Base-by-base conservation (phyloP, 495 filamentous ascomycete species). In the Rostrohypoxylon terebratum region DNA sequence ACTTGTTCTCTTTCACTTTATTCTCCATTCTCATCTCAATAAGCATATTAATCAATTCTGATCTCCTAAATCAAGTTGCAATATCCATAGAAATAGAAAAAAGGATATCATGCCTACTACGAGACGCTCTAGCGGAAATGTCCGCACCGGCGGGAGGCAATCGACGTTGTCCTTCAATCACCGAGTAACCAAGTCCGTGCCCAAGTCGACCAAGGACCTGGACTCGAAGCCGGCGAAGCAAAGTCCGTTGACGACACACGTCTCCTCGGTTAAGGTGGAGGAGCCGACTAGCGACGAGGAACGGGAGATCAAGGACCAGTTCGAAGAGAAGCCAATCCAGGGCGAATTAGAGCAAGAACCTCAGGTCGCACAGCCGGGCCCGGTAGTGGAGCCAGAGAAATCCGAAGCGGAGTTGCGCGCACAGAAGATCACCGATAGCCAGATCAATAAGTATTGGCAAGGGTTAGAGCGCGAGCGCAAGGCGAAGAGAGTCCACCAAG, bases 141-240 rank as follows among this genome's bases (percentile, higher is more conserved):
- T 82, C 53, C 78, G 81, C 48, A 76, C 78, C 51, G 71, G 76
- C 58, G 80, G 79, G 33, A 77, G 80, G 57, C 94, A 97, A 77
- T 83, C 90, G 2, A 94, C 89, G 14, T 87, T 97, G 68, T 89
- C 90, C 66, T 97, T 97, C 80, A 82, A 88, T 77, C 84, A 85
- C 80, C 87, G 89, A 78, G 88, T 96, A 66, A 94, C 92, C 74
- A 97, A 97, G 80, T 71, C 85, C 59, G 81, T 86, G 4, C 68
- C 85, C 40, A 90, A 92, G 74, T 80, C 84, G 2, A 68, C 81
- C 63, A 85, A 85, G 50, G 79, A 86, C 18, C 77, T 83, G 54
- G 80, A 82, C 50, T 81, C 84, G 14, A 88, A 90, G 55, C 69
- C 78, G 50, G 62, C 77, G 75, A 70, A 60, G 10, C 66, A 73